phyloP scores from a whole-genome alignment of 2,329 filamentous ascomycete species.

The Dactylellina haptotyla region DNA sequence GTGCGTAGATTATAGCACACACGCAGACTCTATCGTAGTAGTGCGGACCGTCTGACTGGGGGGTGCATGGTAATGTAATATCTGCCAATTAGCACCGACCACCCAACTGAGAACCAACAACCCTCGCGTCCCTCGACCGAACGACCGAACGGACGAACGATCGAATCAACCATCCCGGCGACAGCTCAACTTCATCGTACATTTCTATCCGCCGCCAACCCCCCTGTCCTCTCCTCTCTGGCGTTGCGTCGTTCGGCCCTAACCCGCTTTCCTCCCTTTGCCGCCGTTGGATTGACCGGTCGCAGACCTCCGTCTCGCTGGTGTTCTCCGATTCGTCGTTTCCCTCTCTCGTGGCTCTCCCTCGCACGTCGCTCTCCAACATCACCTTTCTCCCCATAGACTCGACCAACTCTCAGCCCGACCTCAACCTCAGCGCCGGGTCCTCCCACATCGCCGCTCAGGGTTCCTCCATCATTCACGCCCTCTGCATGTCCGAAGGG shows the following conservation, averaged over 20 bases:
- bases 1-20: too few relatives aligned
- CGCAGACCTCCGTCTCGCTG: slow-evolving; percentile 44
- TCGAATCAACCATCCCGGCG: slow-evolving; percentile 48
- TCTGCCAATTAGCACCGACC: slow-evolving; percentile 47
- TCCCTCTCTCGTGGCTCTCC: slow-evolving; percentile 15
- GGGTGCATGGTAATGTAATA: slow-evolving; percentile 35
- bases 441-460: slow-evolving; percentile 1
- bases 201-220: slow-evolving; percentile 17
- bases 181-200: slow-evolving; percentile 42
- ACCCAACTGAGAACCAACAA: slow-evolving; percentile 40
- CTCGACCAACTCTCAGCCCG: too few relatives aligned
- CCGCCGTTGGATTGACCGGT: slow-evolving; percentile 25
- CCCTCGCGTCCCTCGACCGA: slow-evolving; percentile 51
- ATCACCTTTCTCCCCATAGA: too few relatives aligned
- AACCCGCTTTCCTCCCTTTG: slow-evolving; percentile 15
- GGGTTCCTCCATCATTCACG: slow-evolving; percentile 8
- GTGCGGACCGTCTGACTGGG: slow-evolving; percentile 6
- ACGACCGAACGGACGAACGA: too few relatives aligned
- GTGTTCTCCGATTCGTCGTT: slow-evolving; percentile 27
- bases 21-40: too few relatives aligned
- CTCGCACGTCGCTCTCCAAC: slow-evolving; percentile 5
- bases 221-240: slow-evolving; percentile 38
- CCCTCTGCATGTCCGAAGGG: slow-evolving; percentile 43
- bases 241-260: slow-evolving; percentile 36
- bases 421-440: slow-evolving; percentile 21